Conservation (phyloP, 257 asterid genomes). For the Solanum bulbocastanum region DNA sequence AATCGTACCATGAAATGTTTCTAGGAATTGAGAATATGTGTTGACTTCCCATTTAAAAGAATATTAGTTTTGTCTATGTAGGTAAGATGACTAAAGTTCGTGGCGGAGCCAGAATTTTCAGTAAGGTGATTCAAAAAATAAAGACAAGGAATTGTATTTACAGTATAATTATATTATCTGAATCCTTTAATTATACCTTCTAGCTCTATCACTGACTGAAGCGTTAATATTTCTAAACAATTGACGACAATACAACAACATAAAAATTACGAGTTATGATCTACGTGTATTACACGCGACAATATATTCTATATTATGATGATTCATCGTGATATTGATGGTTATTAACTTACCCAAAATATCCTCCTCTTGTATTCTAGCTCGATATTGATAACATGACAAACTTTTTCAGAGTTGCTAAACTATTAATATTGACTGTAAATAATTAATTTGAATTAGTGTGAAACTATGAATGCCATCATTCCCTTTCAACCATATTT, state of each 20-base stretch:
- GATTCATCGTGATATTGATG: not conserved
- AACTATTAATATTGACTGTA: not conserved
- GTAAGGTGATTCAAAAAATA: not conserved
- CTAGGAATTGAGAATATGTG: not conserved
- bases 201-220: not conserved
- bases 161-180: not conserved
- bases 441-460: not conserved
- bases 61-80: not conserved
- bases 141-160: not conserved
- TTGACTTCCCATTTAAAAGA: not conserved
- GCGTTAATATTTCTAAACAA: not conserved
- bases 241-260: not conserved
- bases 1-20: not conserved
- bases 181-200: not conserved
- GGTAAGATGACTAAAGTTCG: not conserved
- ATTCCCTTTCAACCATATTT: not conserved
- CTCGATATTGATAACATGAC: not conserved
- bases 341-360: not conserved
- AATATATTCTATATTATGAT: too few species aligned
- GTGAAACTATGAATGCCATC: not conserved
- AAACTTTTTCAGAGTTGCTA: not conserved
- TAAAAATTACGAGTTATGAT: not conserved
- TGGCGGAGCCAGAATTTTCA: accelerated
- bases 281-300: accelerated
- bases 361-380: not conserved